Evolutionary conservation across 2,329 filamentous ascomycete species (phyloP), one percentile per base, ranked within the genome.

Genomic region (Kalmusia sp.): DNA sequence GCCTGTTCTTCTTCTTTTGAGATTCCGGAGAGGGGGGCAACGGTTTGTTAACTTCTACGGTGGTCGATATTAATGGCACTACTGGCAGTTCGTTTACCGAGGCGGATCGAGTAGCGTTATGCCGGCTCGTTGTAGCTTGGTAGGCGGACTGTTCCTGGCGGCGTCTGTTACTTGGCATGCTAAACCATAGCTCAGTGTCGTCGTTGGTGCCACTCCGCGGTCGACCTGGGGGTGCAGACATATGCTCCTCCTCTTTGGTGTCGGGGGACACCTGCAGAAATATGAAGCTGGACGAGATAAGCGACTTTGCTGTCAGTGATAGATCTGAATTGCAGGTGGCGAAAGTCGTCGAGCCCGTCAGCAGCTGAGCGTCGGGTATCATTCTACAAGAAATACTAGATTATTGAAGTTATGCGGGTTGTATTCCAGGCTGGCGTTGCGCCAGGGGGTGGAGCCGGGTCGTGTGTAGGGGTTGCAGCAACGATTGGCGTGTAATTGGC

Each of bases 161-260:
- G 44, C 58, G 51, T 39, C 58, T 49, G 15, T 49, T 59, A 43
- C 60, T 61, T 11, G 68, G 59, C 61, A 65, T 61, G 27, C 54
- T 64, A 38, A 71, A 65, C 71, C 71, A 73, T 21, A 73, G 53
- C 43, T 72, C 69, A 6, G 58, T 61, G 21, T 64, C 61, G 25
- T 61, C 57, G 51, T 55, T 56, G 24, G 45, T 50, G 30, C 35
- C 60, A 44, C 58, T 61, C 47, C 53, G 37, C 17, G 55, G 52
- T 38, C 61, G 55, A 17, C 49, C 45, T 43, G 54, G 39, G 11
- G 56, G 49, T 41, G 64, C 51, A 39, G 66, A 61, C 68, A 72
- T 73, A 25, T 40, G 30, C n/a, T 52, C 34, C 35, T 51, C 35
- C 25, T 56, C 41, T 28, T 45, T 52, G 46, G 47, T 27, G 54